A percentile compares a stretch with the other conserved stretches of the same genome.
Evolutionary conservation across 495 filamentous ascomycete species (phyloP).

Genomic region (Tuber brumale): DNA sequence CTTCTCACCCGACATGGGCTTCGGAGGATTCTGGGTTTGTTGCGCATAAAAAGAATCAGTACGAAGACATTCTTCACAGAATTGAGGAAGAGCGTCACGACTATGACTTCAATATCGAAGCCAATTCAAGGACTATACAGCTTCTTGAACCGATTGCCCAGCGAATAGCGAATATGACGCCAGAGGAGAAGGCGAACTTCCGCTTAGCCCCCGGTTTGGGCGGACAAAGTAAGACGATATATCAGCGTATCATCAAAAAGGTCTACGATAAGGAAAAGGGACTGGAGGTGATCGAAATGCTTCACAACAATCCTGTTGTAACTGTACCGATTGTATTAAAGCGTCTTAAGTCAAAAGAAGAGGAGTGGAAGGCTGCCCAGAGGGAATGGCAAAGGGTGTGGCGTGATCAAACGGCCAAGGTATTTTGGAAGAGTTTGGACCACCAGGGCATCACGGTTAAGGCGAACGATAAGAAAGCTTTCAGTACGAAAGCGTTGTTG

Average conservation of each 20-base stretch:
- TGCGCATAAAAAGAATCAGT: conserved; percentile 91
- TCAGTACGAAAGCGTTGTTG: conserved; percentile 76
- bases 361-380: conserved; percentile 92
- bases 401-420: conserved; percentile 83
- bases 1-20: conserved; percentile 97
- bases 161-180: conserved; percentile 67
- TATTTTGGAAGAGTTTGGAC: conserved; percentile 92
- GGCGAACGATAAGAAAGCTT: conserved; percentile 76
- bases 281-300: conserved; percentile 68
- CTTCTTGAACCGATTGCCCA: conserved; percentile 89
- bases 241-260: conserved; percentile 94
- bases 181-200: conserved; percentile 64
- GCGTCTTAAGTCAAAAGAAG: conserved; percentile 83
- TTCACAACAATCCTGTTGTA: conserved; percentile 71
- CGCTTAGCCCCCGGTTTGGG: conserved; percentile 75
- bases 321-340: conserved; percentile 81
- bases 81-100: conserved; percentile 98
- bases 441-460: conserved; percentile 87
- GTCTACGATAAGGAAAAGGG: conserved; percentile 87
- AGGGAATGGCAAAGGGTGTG: conserved; percentile 99
- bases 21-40: conserved; percentile 98
- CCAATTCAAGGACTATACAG: conserved; percentile 85
- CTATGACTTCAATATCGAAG: conserved; percentile 97
- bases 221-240: conserved; percentile 90
- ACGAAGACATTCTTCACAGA: conserved; percentile 84